Evolutionary conservation across 2,329 filamentous ascomycete species (phyloP), one percentile per base, ranked within the genome.

Genomic region (Lojkania enalia): DNA sequence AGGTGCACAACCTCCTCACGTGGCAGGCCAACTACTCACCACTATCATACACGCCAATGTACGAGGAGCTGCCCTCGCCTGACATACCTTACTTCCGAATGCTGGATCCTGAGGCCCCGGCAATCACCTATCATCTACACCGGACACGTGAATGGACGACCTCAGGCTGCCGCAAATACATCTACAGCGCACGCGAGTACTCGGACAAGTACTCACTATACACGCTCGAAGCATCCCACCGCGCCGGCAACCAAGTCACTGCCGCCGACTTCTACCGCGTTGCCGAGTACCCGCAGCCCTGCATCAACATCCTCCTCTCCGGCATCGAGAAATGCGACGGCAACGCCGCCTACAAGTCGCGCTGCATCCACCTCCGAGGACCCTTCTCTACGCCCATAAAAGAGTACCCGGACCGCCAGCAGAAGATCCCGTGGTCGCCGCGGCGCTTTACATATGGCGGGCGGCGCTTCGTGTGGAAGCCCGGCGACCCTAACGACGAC

Each of bases 401-500:
- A 31, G 66, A 69, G 46, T 68, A 67, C 32, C 66, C 66, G 2
- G 66, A 69, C 33, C 55, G 66, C 5, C 61, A 64, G 39, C 63
- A 67, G 29, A 69, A 67, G 49, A 61, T 67, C n/a, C 66, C 66
- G 2, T 69, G 66, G 66, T 67, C 63, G 13, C 66, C 66, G 14
- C 61, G 66, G n/a, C 60, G 66, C 19, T 68, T 69, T 42, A 67
- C 52, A 5, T 69, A 68, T 35, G 66, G 64, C 30, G 66, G 66
- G 7, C 63, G 66, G 5, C 57, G 62, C 15, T 69, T 69, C 43
- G 66, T 71, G 15, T 80, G 75, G 72, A 75, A 61, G 25, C 65
- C 64, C 6, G 73, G 69, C 15, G 56, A 69, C 16, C 71, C 74
- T 2, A 62, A 79, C 57, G 76, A 79, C 49, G 74, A 79, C 27